These are phyloP conservation scores for Phanerochaete sordida DNA, from an alignment of 768 basidiomycete species.

Conservation along the genomic window DNA sequence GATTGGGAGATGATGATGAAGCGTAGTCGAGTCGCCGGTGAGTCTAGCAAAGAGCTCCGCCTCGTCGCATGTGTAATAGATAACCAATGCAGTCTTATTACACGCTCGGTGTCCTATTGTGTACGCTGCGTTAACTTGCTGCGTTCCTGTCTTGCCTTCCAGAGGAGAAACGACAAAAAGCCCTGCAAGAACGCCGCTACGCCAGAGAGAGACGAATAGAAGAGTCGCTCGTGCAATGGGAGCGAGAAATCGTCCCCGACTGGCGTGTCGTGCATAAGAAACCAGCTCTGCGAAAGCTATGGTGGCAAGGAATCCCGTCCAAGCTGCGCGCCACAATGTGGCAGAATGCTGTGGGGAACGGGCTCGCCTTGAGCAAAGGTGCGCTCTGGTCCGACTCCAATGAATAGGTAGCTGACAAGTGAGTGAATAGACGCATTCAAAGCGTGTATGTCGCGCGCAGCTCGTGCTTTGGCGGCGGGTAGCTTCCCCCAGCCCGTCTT, in stretches of 20 bases:
- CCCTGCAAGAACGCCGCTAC: slow-evolving; percentile 57
- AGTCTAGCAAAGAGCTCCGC: slow-evolving; percentile 18
- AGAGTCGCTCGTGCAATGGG: slow-evolving; percentile 71
- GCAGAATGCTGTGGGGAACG: slow-evolving; percentile 84
- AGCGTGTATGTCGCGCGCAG: slow-evolving; percentile 69
- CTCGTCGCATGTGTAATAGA: slow-evolving; percentile 12
- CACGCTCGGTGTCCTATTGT: neutral
- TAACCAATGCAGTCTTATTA: slow-evolving; percentile 19
- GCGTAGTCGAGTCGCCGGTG: slow-evolving; percentile 70
- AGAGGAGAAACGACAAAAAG: slow-evolving; percentile 73
- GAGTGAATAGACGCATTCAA: slow-evolving; percentile 62
- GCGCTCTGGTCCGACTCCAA: slow-evolving; percentile 16
- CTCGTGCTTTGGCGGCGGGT: slow-evolving; percentile 60
- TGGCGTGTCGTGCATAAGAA: slow-evolving; percentile 75
- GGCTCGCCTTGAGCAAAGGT: slow-evolving; percentile 81
- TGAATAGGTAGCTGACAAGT: too few relatives aligned
- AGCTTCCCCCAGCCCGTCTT: slow-evolving; percentile 65
- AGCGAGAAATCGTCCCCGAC: slow-evolving; percentile 75
- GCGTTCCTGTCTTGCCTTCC: neutral
- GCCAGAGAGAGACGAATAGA: slow-evolving; percentile 67
- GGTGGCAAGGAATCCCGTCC: slow-evolving; percentile 89
- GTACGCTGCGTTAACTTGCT: neutral
- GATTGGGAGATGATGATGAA: slow-evolving; percentile 91
- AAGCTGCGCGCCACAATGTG: slow-evolving; percentile 79
- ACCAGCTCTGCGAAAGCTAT: slow-evolving; percentile 61